Conservation (phyloP, 2,329 filamentous ascomycete genomes). For the Fonsecaea erecta region DNA sequence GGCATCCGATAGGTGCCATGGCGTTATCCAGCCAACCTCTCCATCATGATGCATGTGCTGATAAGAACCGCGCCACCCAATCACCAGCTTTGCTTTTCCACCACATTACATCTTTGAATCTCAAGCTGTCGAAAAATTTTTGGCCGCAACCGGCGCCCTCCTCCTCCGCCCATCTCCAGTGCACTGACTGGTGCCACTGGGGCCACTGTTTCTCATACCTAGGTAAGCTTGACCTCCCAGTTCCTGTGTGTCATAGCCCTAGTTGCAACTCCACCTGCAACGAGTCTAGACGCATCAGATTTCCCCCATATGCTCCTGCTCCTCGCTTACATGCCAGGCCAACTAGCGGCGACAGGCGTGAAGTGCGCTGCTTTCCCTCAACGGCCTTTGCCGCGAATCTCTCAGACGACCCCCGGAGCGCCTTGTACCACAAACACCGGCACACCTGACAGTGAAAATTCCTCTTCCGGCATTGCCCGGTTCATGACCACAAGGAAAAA, state of each 20-base stretch:
- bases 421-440: background rate
- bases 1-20: conserved; percentile 9
- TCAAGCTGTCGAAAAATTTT: conserved; percentile 16
- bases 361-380: conserved; percentile 10
- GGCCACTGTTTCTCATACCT: background rate
- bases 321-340: conserved; percentile 4
- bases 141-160: conserved; percentile 28
- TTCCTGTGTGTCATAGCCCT: conserved; percentile 32
- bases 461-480: conserved; percentile 24
- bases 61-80: conserved; percentile 30
- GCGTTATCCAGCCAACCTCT: conserved; percentile 21
- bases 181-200: background rate
- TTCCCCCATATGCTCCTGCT: conserved; percentile 15
- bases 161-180: conserved; percentile 1
- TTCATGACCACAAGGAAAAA: background rate
- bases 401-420: background rate
- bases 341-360: conserved; percentile 5
- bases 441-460: conserved; percentile 16
- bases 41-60: conserved; percentile 33
- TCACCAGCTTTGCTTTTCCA: conserved; percentile 22
- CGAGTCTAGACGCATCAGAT: conserved; percentile 24
- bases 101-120: conserved; percentile 34
- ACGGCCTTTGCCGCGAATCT: conserved; percentile 20
- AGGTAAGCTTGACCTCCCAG: background rate
- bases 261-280: conserved; percentile 28